Evolutionary conservation across 2,329 filamentous ascomycete species (phyloP).

Genomic region (Elsinoe ampelina): DNA sequence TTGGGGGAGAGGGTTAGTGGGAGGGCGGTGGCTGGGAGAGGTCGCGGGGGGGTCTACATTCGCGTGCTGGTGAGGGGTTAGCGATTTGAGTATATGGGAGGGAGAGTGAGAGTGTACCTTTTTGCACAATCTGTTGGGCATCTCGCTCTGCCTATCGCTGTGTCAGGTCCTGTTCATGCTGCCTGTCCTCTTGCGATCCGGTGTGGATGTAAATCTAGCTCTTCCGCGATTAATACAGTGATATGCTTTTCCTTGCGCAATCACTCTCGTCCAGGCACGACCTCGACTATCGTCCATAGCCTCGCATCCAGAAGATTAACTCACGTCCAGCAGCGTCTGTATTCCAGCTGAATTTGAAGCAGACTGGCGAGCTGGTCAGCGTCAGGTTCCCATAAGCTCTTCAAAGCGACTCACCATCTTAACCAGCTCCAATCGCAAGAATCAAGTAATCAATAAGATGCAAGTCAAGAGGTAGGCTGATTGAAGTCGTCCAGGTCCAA

Average conservation of each 20-base stretch:
- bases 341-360: conserved; percentile 98
- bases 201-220: not conserved
- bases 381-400: not conserved
- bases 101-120: conserved; percentile 50
- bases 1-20: conserved; percentile 17
- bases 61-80: conserved; percentile 54
- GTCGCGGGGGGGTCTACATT: conserved; percentile 53
- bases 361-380: conserved; percentile 50
- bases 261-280: not conserved
- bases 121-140: conserved; percentile 97
- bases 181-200: not conserved
- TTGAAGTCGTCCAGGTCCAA: conserved; percentile 11
- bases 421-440: conserved; percentile 1
- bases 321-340: conserved; percentile 95
- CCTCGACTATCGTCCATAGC: not conserved
- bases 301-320: conserved; percentile 27
- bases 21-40: conserved; percentile 13
- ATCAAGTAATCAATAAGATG: not conserved
- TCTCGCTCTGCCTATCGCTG: conserved; percentile 98
- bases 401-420: conserved; percentile 21
- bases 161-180: conserved; percentile 54
- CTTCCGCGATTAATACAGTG: not conserved
- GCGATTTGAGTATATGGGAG: not conserved
- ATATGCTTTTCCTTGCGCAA: too few relatives aligned
- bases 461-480: conserved; percentile 6